Evolutionary conservation across 257 asterid genomes (phyloP).

Genomic region (Haberlea rhodopensis): DNA sequence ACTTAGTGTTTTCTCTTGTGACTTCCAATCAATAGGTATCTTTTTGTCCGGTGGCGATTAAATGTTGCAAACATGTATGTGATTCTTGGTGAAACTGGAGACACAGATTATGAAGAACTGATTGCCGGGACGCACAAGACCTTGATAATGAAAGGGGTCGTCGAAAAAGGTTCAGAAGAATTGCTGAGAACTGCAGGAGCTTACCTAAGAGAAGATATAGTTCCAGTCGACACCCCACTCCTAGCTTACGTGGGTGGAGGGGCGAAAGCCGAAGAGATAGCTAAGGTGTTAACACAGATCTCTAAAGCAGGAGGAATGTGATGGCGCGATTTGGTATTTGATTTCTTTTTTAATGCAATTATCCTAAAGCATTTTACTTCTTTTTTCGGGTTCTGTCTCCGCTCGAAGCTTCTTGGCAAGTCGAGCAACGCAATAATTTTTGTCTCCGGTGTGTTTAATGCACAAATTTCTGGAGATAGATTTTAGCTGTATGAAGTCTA

Average conservation of each 20-base stretch:
- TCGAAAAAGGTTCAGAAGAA: constrained; percentile 70
- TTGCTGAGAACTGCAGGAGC: constrained; percentile 66
- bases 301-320: constrained; percentile 53
- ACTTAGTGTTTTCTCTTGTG: background rate
- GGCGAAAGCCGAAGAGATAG: constrained; percentile 53
- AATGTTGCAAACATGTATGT: constrained; percentile 79
- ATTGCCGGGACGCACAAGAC: constrained; percentile 79
- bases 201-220: constrained; percentile 69
- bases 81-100: constrained; percentile 83
- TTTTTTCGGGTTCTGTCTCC: background rate
- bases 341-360: background rate
- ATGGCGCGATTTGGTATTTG: background rate
- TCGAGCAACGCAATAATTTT: background rate
- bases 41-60: constrained; percentile 81
- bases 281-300: constrained; percentile 45
- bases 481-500: background rate
- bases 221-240: constrained; percentile 60
- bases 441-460: background rate
- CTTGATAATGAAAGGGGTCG: constrained; percentile 54
- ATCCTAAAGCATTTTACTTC: too few relatives aligned
- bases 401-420: background rate
- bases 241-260: constrained; percentile 38
- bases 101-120: constrained; percentile 78
- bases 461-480: background rate
- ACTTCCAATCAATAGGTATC: constrained; percentile 44